Evolutionary conservation across 192 early-diverging fungal genomes (phyloP), one percentile per base, ranked within the genome.

Genomic region (Backusella australiensis): DNA sequence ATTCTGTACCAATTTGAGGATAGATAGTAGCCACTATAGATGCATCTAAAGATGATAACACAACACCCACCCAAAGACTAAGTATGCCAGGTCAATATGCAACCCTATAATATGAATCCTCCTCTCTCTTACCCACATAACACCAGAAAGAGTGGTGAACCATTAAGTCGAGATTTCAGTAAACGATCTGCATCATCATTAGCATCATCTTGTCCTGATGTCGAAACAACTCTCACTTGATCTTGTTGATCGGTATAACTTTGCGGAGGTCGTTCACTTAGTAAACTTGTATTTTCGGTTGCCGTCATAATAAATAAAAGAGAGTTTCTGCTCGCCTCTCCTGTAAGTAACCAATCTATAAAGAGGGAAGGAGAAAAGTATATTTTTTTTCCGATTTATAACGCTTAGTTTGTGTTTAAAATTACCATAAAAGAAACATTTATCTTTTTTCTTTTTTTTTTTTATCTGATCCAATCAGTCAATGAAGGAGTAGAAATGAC

Each of bases 1-100:
- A 83, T 63, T 83, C 82, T 35, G 78, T 83, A 4, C 82, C 82
- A 68, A 83, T 83, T 49, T 75, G 72, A 38, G 82, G 66, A 41
- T 77, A 78, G 35, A 83, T 80, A 14, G 76, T 80, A 9, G 78
- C 72, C 0, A 83, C 82, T 52, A 83, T 83, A 1, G 82, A 83
- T 35, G 75, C 49, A 72, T 83, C 82, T 12, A 83, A 17, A 1
- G 82, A 56, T 21, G 76, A 34, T 0, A 83, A 69, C 19, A 56
- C 59, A 19, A 83, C 71, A 67, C 82, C 79, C 3, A 80, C 39
- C 49, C 72, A 83, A n/a, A 83, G 73, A 21, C 82, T 83, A 73
- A 29, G 12, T 36, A 19, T 39, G 2, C 2, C 2, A 8, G n/a
- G 12, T n/a, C 0, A 21, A 4, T 9, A 15, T 1, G 3, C 8